Evolutionary conservation across 2,329 filamentous ascomycete genomes (phyloP).

Genomic region (Hawksworthiomyces lignivorus): DNA sequence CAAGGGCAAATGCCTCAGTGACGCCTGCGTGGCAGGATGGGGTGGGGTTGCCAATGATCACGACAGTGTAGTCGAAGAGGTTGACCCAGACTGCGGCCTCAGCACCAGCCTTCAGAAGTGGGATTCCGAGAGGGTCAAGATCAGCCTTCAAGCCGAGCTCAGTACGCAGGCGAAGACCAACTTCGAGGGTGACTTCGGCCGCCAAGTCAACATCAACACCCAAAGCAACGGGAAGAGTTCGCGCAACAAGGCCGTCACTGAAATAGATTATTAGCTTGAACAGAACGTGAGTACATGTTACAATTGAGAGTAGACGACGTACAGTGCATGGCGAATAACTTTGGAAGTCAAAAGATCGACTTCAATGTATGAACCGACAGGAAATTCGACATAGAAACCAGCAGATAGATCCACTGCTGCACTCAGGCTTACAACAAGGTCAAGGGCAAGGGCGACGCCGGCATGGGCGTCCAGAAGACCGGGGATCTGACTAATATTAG

Average conservation of each 20-base stretch:
- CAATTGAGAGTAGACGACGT: background rate
- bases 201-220: conserved; percentile 18
- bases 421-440: conserved; percentile 20
- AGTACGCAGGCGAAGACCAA: conserved; percentile 22
- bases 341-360: conserved; percentile 19
- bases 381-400: conserved; percentile 21
- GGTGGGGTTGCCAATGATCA: conserved; percentile 14
- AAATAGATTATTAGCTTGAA: background rate
- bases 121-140: conserved; percentile 18
- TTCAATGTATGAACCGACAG: conserved; percentile 20
- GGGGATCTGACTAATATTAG: conserved; percentile 15
- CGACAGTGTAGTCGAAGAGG: conserved; percentile 24
- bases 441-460: conserved; percentile 21
- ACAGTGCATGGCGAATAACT: conserved; percentile 15
- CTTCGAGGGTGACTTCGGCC: conserved; percentile 18
- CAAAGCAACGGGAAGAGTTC: conserved; percentile 18
- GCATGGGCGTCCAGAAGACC: conserved; percentile 18
- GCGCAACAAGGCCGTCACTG: conserved; percentile 17
- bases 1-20: conserved; percentile 18
- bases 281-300: background rate
- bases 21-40: conserved; percentile 4
- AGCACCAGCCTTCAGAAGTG: conserved; percentile 18
- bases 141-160: conserved; percentile 17
- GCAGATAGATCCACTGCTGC: conserved; percentile 20
- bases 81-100: conserved; percentile 23